Evolutionary conservation across 768 basidiomycete genomes (phyloP).

Genomic region (Lactarius hengduanensis): DNA sequence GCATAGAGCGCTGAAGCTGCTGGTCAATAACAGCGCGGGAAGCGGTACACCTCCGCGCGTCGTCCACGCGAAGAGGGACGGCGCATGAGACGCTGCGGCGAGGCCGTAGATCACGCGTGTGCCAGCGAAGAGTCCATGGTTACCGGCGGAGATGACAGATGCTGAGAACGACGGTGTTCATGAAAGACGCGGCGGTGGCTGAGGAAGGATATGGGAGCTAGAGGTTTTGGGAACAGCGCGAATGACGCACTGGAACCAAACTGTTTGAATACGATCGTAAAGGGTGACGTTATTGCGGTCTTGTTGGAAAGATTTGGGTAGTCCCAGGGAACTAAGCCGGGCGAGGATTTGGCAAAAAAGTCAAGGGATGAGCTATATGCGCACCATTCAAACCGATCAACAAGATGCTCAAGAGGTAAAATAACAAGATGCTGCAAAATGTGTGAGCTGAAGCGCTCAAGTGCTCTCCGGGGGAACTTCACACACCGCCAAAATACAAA

Average conservation of each 20-base stretch:
- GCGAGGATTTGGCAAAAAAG: neutral
- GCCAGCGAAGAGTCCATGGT: slow-evolving; percentile 84
- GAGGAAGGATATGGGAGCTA: neutral
- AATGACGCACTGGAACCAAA: slow-evolving; percentile 64
- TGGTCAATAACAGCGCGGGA: slow-evolving; percentile 65
- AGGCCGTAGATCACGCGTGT: slow-evolving; percentile 80
- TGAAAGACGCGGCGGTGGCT: slow-evolving; percentile 74
- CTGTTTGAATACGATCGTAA: slow-evolving; percentile 78
- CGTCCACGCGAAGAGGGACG: slow-evolving; percentile 65
- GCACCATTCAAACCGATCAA: slow-evolving; percentile 82
- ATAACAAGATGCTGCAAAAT: slow-evolving; percentile 67
- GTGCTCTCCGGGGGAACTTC: neutral
- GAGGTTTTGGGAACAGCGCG: neutral
- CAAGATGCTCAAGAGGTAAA: slow-evolving; percentile 74
- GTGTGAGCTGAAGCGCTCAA: neutral
- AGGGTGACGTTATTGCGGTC: slow-evolving; percentile 76
- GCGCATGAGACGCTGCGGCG: slow-evolving; percentile 63
- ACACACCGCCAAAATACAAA: slow-evolving; percentile 84
- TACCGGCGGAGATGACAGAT: slow-evolving; percentile 83
- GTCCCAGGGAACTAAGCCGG: slow-evolving; percentile 60
- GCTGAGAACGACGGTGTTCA: slow-evolving; percentile 83
- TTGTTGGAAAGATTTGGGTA: slow-evolving; percentile 74
- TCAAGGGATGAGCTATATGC: slow-evolving; percentile 12
- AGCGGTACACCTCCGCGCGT: slow-evolving; percentile 69
- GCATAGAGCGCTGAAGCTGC: slow-evolving; percentile 72